Evolutionary conservation across 2,329 filamentous ascomycete species (phyloP).

Genomic region (Hypoxylon sp.): DNA sequence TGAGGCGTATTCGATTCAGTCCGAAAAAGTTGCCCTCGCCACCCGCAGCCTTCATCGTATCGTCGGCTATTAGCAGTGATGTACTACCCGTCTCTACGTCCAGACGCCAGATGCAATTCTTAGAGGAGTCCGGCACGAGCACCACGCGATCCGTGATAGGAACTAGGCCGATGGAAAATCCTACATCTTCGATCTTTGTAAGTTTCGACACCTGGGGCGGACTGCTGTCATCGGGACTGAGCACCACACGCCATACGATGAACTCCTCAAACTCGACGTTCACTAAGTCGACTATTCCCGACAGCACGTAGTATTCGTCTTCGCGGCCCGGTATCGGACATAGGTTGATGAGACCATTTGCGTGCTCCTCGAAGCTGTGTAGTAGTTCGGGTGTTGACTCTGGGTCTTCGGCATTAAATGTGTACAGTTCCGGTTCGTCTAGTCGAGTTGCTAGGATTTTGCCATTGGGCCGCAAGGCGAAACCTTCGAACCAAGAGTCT

Average conservation of each 20-base stretch:
- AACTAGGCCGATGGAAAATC: constrained; percentile 42
- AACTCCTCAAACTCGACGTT: constrained; percentile 46
- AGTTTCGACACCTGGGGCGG: constrained; percentile 43
- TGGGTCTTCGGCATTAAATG: constrained; percentile 45
- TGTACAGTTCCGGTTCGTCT: constrained; percentile 50
- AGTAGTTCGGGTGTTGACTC: constrained; percentile 45
- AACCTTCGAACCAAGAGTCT: constrained; percentile 50
- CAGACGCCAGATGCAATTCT: constrained; percentile 46
- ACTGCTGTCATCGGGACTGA: constrained; percentile 47
- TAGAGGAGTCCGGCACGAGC: constrained; percentile 45
- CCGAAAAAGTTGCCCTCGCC: constrained; percentile 46
- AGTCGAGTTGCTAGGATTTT: constrained; percentile 47
- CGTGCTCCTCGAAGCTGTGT: constrained; percentile 44
- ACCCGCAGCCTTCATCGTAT: constrained; percentile 41
- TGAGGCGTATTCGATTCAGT: constrained; percentile 47
- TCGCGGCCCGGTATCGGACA: constrained; percentile 42
- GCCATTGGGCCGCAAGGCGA: constrained; percentile 49
- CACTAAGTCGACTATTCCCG: constrained; percentile 47
- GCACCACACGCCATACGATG: constrained; percentile 46
- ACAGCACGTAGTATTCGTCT: constrained; percentile 48
- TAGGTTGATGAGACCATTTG: constrained; percentile 47
- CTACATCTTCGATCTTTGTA: constrained; percentile 39
- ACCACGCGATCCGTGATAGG: constrained; percentile 44
- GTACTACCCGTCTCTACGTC: constrained; percentile 44
- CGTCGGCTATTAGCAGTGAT: constrained; percentile 43